Conservation (phyloP, 2,329 filamentous ascomycete species). For the Amylocarpus encephaloides region DNA sequence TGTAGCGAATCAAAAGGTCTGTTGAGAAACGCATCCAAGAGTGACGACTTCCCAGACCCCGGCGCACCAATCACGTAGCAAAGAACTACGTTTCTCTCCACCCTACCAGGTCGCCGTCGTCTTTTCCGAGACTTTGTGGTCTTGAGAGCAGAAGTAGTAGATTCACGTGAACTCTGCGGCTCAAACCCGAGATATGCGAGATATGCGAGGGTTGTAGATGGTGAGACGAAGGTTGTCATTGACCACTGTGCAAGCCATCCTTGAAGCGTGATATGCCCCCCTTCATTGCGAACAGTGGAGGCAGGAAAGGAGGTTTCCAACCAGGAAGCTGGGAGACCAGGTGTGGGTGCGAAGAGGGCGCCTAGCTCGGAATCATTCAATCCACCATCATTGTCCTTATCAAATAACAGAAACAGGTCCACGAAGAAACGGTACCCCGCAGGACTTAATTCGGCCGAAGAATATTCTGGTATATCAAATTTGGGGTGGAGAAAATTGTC, state of each 20-base stretch:
- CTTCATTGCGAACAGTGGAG: slow-evolving; percentile 91
- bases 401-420: slow-evolving; percentile 88
- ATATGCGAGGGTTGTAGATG: slow-evolving; percentile 91
- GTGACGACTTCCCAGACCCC: slow-evolving; percentile 81
- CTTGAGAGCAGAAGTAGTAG: slow-evolving; percentile 78
- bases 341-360: slow-evolving; percentile 86
- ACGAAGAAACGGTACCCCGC: slow-evolving; percentile 96
- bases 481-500: slow-evolving; percentile 89
- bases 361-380: slow-evolving; percentile 79
- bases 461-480: slow-evolving; percentile 87
- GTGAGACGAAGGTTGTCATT: slow-evolving; percentile 97
- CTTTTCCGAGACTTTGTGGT: slow-evolving; percentile 88
- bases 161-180: slow-evolving; percentile 66
- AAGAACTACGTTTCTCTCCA: slow-evolving; percentile 89
- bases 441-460: slow-evolving; percentile 89
- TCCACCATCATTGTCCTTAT: slow-evolving; percentile 96
- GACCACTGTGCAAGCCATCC: slow-evolving; percentile 99
- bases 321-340: slow-evolving; percentile 83
- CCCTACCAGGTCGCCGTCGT: slow-evolving; percentile 71
- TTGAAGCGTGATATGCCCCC: slow-evolving; percentile 89
- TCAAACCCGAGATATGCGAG: slow-evolving; percentile 95
- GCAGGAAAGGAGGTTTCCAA: slow-evolving; percentile 82
- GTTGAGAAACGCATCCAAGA: slow-evolving; percentile 87
- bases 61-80: slow-evolving; percentile 87
- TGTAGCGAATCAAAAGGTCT: slow-evolving; percentile 79